Conservation (phyloP, 176 grass and related monocot species). For the Raddia guianensis region DNA sequence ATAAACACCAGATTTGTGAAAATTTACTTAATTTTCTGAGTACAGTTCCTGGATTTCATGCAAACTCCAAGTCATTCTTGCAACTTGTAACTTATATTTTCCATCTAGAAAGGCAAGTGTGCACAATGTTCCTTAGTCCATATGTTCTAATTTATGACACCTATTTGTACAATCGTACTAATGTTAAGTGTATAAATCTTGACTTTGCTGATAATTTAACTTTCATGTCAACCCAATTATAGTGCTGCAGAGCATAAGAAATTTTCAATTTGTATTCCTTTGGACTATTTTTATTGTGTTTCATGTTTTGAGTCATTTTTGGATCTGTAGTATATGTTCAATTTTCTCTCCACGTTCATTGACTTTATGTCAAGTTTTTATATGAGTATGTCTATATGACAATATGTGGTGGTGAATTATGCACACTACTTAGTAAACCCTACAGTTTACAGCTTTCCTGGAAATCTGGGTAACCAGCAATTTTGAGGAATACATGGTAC, state of each 20-base stretch:
- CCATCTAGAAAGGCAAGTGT: slow-evolving; percentile 85
- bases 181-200: neutral
- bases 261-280: neutral
- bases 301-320: slow-evolving; percentile 3
- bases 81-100: slow-evolving; percentile 71
- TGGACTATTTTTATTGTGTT: slow-evolving; percentile 25
- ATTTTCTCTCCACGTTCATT: slow-evolving; percentile 2
- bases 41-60: slow-evolving; percentile 72
- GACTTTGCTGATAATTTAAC: slow-evolving; percentile 11
- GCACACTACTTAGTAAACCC: neutral
- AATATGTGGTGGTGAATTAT: neutral
- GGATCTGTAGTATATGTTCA: neutral
- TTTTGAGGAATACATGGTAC: neutral
- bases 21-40: slow-evolving; percentile 63
- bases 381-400: neutral
- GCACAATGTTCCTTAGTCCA: slow-evolving; percentile 31
- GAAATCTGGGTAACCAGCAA: slow-evolving; percentile 26
- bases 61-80: slow-evolving; percentile 58
- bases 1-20: slow-evolving; percentile 67
- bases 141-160: slow-evolving; percentile 28
- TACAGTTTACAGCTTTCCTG: neutral
- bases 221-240: slow-evolving; percentile 9
- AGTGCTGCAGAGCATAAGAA: slow-evolving; percentile 1
- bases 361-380: slow-evolving; percentile 12
- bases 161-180: slow-evolving; percentile 14